Evolutionary conservation across 2,329 filamentous ascomycete species (phyloP).

Genomic region (Nemania serpens): DNA sequence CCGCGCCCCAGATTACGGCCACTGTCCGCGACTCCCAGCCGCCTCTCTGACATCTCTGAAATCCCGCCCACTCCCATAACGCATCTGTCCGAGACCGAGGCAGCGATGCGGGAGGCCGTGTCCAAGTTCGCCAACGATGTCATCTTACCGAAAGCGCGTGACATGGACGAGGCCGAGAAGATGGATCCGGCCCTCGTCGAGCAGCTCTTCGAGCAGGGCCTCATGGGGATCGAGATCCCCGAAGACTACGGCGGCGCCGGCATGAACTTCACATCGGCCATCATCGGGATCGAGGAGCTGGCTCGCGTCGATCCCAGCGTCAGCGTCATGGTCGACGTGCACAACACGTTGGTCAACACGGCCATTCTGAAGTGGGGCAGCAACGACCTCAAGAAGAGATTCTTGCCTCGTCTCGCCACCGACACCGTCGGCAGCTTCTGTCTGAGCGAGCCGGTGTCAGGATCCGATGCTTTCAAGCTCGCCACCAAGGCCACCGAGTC

Average conservation of each 20-base stretch:
- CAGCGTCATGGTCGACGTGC: conserved; percentile 92
- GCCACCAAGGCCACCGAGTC: conserved; percentile 89
- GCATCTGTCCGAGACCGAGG: conserved; percentile 87
- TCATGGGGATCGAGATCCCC: conserved; percentile 97
- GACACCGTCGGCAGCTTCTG: conserved; percentile 92
- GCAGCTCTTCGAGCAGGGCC: conserved; percentile 93
- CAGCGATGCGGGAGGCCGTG: conserved; percentile 86
- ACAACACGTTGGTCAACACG: conserved; percentile 98
- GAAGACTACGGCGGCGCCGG: conserved; percentile 95
- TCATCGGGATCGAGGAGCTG: conserved; percentile 96
- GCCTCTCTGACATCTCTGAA: conserved; percentile 70
- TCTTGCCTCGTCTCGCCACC: conserved; percentile 87
- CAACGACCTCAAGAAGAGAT: conserved; percentile 77
- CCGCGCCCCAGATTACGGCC: conserved; percentile 35
- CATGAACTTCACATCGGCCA: conserved; percentile 98
- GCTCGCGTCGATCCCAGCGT: conserved; percentile 93
- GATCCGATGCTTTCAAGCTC: conserved; percentile 94
- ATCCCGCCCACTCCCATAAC: conserved; percentile 91
- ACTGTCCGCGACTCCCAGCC: conserved; percentile 64
- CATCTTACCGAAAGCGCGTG: conserved; percentile 86
- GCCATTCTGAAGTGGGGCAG: conserved; percentile 85
- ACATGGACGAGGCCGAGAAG: conserved; percentile 95
- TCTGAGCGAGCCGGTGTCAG: conserved; percentile 87
- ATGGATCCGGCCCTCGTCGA: conserved; percentile 92
- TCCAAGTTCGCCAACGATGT: conserved; percentile 88